Evolutionary conservation across 352 stramenopile genomes (phyloP), one percentile per base, ranked within the genome.

Genomic region (Pythium pyrilobum): DNA sequence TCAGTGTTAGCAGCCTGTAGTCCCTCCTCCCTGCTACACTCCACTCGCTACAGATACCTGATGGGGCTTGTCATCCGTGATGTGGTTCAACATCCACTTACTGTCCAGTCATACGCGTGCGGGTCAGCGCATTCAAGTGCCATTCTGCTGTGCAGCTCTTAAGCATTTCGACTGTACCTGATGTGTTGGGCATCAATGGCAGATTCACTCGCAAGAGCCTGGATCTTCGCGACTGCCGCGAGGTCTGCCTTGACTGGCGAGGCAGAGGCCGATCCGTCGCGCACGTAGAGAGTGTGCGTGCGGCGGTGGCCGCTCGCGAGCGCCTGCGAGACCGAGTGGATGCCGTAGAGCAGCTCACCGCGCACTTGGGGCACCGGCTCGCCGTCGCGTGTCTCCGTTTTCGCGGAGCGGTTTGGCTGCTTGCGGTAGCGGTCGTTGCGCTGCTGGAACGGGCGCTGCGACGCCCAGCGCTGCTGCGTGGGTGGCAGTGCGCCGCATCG

Each of bases 51-150:
- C n/a, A n/a, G n/a, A n/a, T 56, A 88, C 80, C 60, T 92, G 82
- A 54, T 92, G 82, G 12, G 82, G 82, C 38, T 90, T 90, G 67
- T 92, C 78, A 3, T 79, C 67, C 13, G 80, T 89, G 32, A 89
- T 83, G 37, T 89, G 76, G 48, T 92, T 92, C 13, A 92, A 59
- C 74, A 84, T 87, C 79, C 79, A 90, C 64, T 92, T 92, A 67
- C 75, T 90, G 28, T 21, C 6, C 4, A 29, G n/a, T n/a, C n/a
- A n/a, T n/a, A n/a, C n/a, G n/a, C n/a, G n/a, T n/a, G n/a, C n/a
- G n/a, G n/a, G n/a, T n/a, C n/a, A n/a, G n/a, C n/a, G n/a, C n/a
- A n/a, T n/a, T n/a, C n/a, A n/a, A n/a, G n/a, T n/a, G n/a, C n/a
- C n/a, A n/a, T n/a, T n/a, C n/a, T n/a, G n/a, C n/a, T n/a, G n/a